Evolutionary conservation across 345 rosid species (phyloP).

Genomic region (Camelina hispida): DNA sequence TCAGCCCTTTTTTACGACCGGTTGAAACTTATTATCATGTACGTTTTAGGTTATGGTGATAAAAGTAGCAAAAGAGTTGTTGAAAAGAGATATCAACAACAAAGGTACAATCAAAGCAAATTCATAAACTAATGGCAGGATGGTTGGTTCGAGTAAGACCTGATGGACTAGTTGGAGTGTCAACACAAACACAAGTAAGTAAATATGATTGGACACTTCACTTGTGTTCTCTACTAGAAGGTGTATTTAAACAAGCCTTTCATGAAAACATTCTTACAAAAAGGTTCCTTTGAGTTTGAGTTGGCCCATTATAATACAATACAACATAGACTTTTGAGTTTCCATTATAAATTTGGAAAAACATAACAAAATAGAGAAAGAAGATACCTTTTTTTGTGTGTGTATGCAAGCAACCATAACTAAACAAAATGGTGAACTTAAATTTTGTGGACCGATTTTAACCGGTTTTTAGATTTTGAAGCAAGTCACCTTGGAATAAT

Average conservation of each 20-base stretch:
- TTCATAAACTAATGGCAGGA: conserved; percentile 11
- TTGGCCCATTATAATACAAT: neutral
- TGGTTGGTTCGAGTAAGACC: conserved; percentile 37
- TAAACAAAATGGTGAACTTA: too few relatives aligned
- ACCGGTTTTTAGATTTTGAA: too few relatives aligned
- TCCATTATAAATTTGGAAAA: too few relatives aligned
- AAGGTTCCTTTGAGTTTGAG: neutral
- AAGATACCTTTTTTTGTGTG: too few relatives aligned
- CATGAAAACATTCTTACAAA: neutral
- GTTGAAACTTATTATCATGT: too few relatives aligned
- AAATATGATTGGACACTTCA: conserved; percentile 17
- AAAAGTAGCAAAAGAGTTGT: conserved; percentile 3
- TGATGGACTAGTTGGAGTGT: conserved; percentile 32
- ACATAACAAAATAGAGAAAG: too few relatives aligned
- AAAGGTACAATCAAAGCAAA: conserved; percentile 37
- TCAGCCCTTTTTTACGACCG: too few relatives aligned
- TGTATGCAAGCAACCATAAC: too few relatives aligned
- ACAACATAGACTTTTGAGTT: too few relatives aligned
- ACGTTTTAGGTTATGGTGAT: neutral
- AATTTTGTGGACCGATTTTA: too few relatives aligned
- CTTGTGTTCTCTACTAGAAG: conserved; percentile 21
- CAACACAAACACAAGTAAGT: conserved; percentile 16
- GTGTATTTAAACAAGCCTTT: neutral
- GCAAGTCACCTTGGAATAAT: too few relatives aligned
- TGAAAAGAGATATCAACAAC: conserved; percentile 15